phyloP scores from a whole-genome alignment of 2,329 filamentous ascomycete species.

The Zymoseptoria crescenta region DNA sequence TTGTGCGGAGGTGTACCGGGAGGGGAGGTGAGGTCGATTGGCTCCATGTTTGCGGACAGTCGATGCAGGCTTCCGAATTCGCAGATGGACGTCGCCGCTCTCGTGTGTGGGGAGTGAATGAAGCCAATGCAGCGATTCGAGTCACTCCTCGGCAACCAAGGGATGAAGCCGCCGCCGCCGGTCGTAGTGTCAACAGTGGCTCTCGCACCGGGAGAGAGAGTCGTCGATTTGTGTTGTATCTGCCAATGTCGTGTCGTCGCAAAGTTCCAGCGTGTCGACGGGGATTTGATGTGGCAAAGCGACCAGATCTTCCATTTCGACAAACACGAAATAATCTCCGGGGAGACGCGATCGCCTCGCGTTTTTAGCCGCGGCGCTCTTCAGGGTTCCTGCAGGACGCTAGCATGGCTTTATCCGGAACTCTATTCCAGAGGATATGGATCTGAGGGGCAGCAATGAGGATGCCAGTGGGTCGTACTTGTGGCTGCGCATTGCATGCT shows the following conservation, averaged over 20 bases:
- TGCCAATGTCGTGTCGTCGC: not conserved
- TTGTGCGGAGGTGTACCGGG: constrained; percentile 13
- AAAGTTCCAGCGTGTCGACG: not conserved
- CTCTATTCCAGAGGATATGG: not conserved
- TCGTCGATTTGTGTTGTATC: not conserved
- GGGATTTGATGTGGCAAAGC: not conserved
- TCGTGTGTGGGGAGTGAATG: not conserved
- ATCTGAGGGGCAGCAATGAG: too few relatives aligned
- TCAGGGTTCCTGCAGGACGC: not conserved
- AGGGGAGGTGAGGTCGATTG: constrained; percentile 1
- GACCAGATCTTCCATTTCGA: not conserved
- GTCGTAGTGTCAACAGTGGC: not conserved
- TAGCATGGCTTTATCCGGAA: not conserved
- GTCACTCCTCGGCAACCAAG: not conserved
- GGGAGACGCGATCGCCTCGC: not conserved
- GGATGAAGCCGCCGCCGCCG: not conserved
- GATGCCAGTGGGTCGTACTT: too few relatives aligned
- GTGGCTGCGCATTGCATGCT: too few relatives aligned
- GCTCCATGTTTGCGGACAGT: not conserved
- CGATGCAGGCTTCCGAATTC: not conserved
- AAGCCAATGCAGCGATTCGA: not conserved
- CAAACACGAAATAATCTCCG: not conserved
- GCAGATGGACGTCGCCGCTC: not conserved
- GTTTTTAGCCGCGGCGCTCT: not conserved
- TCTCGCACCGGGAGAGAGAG: not conserved